Conservation (phyloP, 2,329 filamentous ascomycete genomes). For the Ceratocystis eucalypticola region DNA sequence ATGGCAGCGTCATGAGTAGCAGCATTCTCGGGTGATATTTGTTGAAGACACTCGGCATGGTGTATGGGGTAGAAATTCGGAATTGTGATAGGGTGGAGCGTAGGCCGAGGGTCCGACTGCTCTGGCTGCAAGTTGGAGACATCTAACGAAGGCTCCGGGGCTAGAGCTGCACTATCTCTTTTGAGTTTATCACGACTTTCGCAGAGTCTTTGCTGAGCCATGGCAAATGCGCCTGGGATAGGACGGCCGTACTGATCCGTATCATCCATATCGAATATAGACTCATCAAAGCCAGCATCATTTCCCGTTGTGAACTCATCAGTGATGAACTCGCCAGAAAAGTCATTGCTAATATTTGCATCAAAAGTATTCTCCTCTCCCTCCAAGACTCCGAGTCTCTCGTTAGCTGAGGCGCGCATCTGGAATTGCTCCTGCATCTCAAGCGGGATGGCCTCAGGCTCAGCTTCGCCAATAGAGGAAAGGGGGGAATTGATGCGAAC, state of each 20-base stretch:
- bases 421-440: slow-evolving; percentile 18
- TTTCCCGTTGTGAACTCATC: slow-evolving; percentile 32
- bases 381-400: slow-evolving; percentile 19
- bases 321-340: slow-evolving; percentile 32
- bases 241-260: slow-evolving; percentile 49
- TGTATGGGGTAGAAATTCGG: slow-evolving; percentile 13
- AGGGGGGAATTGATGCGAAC: slow-evolving; percentile 23
- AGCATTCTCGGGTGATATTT: background rate
- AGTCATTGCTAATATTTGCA: slow-evolving; percentile 34
- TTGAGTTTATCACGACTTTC: slow-evolving; percentile 15
- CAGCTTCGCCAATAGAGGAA: slow-evolving; percentile 32
- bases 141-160: background rate
- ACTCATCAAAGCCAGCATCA: slow-evolving; percentile 52
- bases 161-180: background rate
- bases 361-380: slow-evolving; percentile 60
- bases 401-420: slow-evolving; percentile 13
- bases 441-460: slow-evolving; percentile 23
- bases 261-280: slow-evolving; percentile 56
- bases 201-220: slow-evolving; percentile 30
- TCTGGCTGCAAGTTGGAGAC: background rate
- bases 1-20: background rate
- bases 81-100: slow-evolving; percentile 12
- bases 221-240: slow-evolving; percentile 44
- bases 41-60: slow-evolving; percentile 5
- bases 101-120: background rate